Conservation (phyloP, 148 eudicot species). For the Silene uniflora region DNA sequence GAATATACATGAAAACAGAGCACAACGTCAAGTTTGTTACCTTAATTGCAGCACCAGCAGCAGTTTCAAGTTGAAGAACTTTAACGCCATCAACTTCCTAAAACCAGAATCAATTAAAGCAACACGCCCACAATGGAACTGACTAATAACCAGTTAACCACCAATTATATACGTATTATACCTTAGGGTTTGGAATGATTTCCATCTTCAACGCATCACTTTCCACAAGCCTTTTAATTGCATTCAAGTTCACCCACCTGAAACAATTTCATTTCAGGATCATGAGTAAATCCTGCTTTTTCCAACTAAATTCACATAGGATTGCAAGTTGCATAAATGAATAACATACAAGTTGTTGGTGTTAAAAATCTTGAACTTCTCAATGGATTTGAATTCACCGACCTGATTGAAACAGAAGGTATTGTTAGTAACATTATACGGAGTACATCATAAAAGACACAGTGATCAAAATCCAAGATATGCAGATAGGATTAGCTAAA, state of each 20-base stretch:
- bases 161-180: slow-evolving; percentile 20
- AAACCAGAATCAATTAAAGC: slow-evolving; percentile 17
- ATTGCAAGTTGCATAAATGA: slow-evolving; percentile 1
- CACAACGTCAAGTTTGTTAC: slow-evolving; percentile 29
- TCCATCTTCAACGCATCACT: slow-evolving; percentile 93
- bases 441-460: neutral
- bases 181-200: slow-evolving; percentile 99
- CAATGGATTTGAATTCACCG: slow-evolving; percentile 91
- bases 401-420: slow-evolving; percentile 52
- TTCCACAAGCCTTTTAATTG: slow-evolving; percentile 86
- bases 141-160: neutral
- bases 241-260: slow-evolving; percentile 95
- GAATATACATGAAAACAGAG: neutral
- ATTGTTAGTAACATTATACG: slow-evolving; percentile 7
- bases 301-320: neutral
- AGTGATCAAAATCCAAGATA: neutral
- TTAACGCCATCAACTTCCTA: slow-evolving; percentile 93
- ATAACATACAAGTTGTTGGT: slow-evolving; percentile 91
- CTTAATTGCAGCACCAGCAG: slow-evolving; percentile 98
- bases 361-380: slow-evolving; percentile 99
- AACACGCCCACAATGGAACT: neutral
- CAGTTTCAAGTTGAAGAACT: slow-evolving; percentile 98
- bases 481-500: neutral
- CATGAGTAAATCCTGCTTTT: slow-evolving; percentile 2
- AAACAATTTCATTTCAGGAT: slow-evolving; percentile 9